Conservation (phyloP, 164 flowering plant genomes). For the Umbilicus rupestris region DNA sequence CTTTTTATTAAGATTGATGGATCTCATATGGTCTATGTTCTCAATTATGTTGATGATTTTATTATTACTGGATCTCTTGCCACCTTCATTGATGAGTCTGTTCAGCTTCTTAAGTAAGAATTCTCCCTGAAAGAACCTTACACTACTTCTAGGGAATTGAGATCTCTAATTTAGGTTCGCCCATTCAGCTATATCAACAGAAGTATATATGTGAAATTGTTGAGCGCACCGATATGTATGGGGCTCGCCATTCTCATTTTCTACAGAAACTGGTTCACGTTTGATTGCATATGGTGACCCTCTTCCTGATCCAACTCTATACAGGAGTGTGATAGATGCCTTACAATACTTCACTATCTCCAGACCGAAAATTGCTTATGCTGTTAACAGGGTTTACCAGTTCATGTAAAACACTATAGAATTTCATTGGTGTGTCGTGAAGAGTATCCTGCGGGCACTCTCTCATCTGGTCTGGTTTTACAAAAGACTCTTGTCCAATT, state of each 20-base stretch:
- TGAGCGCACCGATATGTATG: not conserved
- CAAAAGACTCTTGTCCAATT: too few species aligned
- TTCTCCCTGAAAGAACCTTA: conserved; percentile 16
- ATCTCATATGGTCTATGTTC: not conserved
- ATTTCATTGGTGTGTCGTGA: too few species aligned
- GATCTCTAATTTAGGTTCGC: too few species aligned
- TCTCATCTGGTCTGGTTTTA: too few species aligned
- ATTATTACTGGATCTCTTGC: not conserved
- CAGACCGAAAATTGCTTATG: too few species aligned
- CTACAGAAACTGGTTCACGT: not conserved
- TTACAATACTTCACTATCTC: too few species aligned
- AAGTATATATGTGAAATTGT: not conserved
- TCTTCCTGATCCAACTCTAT: not conserved
- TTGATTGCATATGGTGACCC: too few species aligned
- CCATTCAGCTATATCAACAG: too few species aligned
- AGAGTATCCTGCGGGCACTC: too few species aligned
- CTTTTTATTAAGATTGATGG: not conserved
- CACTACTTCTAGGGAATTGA: conserved; percentile 16
- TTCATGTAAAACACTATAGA: too few species aligned
- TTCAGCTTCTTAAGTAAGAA: not conserved
- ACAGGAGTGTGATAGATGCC: too few species aligned
- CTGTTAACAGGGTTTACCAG: too few species aligned
- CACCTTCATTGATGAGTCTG: not conserved
- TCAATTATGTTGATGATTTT: not conserved
- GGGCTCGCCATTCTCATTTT: not conserved